Evolutionary conservation across 352 stramenopile genomes (phyloP), one percentile per base, ranked within the genome.

Genomic region (Sclerospora graminicola): DNA sequence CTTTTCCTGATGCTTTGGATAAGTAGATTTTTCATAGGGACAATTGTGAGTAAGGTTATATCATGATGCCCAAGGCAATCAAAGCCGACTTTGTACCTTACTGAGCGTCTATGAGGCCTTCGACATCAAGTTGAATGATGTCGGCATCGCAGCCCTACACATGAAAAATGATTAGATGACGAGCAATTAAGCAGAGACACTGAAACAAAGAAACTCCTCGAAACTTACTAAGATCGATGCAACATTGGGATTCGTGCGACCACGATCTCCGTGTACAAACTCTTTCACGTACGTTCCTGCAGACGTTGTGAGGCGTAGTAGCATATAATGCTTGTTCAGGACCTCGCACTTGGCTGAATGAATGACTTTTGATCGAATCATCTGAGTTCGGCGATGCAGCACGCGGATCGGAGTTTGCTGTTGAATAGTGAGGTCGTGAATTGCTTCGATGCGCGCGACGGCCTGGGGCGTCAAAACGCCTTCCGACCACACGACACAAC

Each of bases 251-350:
- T 82, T 50, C n/a, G 96, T 99, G 36, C 97, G 82, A 8, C 95
- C 95, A 26, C 97, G 88, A 73, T 99, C 97, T 13, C 95, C 94
- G 63, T 99, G 95, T 16, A 99, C 92, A 64, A 99, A 99, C 70
- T 99, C 97, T 60, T 99, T 99, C 32, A 99, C 96, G 60, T 99
- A 99, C 7, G 95, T 98, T 33, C 91, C 91, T 4, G 93, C 95
- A 24, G 83, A 96, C 2, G 96, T 99, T 24, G 75, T 92, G 19
- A 99, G 66, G 23, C 88, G 70, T 43, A 99, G 51, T 14, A 97
- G 63, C 76, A 98, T 98, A 69, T 96, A 98, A 51, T 98, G 94
- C 39, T 90, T 66, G 65, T 98, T 98, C 13, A 99, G 62, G 30
- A 92, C 77, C 32, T 92, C 60, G 21, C 80, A 92, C 11, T 76